phyloP scores from a whole-genome alignment of 106 monocot species.

The Agapanthus africanus region DNA sequence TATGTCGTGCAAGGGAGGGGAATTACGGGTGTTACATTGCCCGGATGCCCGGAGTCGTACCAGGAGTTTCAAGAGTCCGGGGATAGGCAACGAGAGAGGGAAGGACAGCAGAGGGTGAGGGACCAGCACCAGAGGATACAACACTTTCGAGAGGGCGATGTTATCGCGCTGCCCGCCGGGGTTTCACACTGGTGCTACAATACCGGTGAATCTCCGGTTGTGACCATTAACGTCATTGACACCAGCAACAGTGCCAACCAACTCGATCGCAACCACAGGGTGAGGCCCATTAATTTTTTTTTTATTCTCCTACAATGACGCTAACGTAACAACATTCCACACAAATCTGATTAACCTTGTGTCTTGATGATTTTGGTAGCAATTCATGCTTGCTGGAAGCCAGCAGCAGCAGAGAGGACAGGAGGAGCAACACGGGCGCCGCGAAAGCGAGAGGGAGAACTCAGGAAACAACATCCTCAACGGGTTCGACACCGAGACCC shows the following conservation, averaged over 20 bases:
- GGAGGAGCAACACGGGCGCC: background rate
- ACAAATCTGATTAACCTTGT: no score
- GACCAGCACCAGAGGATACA: slow-evolving; percentile 59
- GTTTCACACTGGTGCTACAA: slow-evolving; percentile 44
- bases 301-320: no score
- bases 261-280: slow-evolving; percentile 35
- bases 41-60: slow-evolving; percentile 8
- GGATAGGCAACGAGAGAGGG: background rate
- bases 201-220: slow-evolving; percentile 20
- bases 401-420: background rate
- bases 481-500: background rate
- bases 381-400: slow-evolving; percentile 4
- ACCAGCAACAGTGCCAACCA: slow-evolving; percentile 45
- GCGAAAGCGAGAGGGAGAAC: background rate
- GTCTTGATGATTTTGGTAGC: background rate
- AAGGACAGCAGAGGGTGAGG: slow-evolving; percentile 5
- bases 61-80: slow-evolving; percentile 12
- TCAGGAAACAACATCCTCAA: slow-evolving; percentile 1
- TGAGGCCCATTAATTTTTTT: no score
- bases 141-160: slow-evolving; percentile 40
- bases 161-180: slow-evolving; percentile 47
- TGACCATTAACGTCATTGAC: slow-evolving; percentile 37
- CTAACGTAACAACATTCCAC: no score
- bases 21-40: background rate
- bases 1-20: slow-evolving; percentile 28